Percentiles rank a stretch among this genome's conserved stretches.
These are phyloP conservation scores for Fusarium gaditjirri DNA, from an alignment of 2,329 filamentous ascomycete genomes.

Conservation along the genomic window DNA sequence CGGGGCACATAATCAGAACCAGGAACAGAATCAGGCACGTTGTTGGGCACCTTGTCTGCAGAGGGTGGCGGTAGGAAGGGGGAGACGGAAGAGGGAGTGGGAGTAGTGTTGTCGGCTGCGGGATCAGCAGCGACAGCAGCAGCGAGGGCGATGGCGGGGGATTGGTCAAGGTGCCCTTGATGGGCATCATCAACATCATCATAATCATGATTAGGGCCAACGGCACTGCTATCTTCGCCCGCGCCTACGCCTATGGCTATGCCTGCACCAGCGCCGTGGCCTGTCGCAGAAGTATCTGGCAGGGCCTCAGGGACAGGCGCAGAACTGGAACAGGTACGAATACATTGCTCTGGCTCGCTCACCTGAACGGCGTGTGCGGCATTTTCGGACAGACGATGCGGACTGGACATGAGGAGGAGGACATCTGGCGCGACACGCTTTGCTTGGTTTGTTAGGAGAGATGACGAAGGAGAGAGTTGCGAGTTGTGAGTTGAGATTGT, in stretches of 20 bases:
- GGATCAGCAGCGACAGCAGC: slow-evolving; percentile 33
- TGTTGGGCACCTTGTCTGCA: slow-evolving; percentile 38
- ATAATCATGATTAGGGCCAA: slow-evolving; percentile 39
- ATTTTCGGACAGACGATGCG: slow-evolving; percentile 63
- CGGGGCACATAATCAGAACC: slow-evolving; percentile 37
- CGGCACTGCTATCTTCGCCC: slow-evolving; percentile 17
- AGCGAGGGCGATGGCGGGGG: slow-evolving; percentile 29
- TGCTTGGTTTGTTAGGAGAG: slow-evolving; percentile 17
- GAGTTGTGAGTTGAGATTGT: slow-evolving; percentile 32
- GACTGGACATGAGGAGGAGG: slow-evolving; percentile 68
- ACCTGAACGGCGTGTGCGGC: slow-evolving; percentile 61
- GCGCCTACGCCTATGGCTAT: not conserved
- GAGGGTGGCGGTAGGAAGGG: slow-evolving; percentile 38
- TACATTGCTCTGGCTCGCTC: slow-evolving; percentile 47
- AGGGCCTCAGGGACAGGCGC: slow-evolving; percentile 16
- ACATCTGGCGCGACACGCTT: slow-evolving; percentile 59
- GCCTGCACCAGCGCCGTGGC: slow-evolving; percentile 9
- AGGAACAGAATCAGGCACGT: slow-evolving; percentile 43
- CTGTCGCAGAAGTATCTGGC: slow-evolving; percentile 34
- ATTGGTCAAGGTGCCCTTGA: slow-evolving; percentile 27
- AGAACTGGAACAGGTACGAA: not conserved
- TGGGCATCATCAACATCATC: slow-evolving; percentile 38
- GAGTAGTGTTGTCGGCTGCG: slow-evolving; percentile 31
- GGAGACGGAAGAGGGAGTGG: slow-evolving; percentile 39
- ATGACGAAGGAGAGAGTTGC: slow-evolving; percentile 27